phyloP scores from a whole-genome alignment of 768 basidiomycete genomes.

The Fibroporia radiculosa region DNA sequence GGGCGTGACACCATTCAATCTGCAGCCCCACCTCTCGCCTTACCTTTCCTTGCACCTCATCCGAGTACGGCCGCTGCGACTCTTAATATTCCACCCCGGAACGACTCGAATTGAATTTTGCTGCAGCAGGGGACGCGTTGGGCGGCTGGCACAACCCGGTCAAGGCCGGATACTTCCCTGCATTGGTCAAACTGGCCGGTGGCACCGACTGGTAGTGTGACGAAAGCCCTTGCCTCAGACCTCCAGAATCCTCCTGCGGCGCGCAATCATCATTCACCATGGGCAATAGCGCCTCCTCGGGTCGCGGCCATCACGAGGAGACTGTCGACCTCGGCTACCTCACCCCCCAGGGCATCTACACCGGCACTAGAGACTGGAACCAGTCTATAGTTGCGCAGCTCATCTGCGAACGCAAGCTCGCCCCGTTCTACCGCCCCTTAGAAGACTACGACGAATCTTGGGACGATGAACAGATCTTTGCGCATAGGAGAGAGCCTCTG shows the following conservation, averaged over 20 bases:
- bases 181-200: not conserved
- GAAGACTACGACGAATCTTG: slow-evolving; percentile 88
- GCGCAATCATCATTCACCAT: slow-evolving; percentile 66
- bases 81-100: too few relatives aligned
- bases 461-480: slow-evolving; percentile 83
- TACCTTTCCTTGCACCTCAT: too few relatives aligned
- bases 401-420: slow-evolving; percentile 80
- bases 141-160: too few relatives aligned
- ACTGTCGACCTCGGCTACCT: slow-evolving; percentile 79
- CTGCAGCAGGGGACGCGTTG: too few relatives aligned
- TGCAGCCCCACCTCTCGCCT: too few relatives aligned
- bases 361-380: slow-evolving; percentile 83
- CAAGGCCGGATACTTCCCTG: slow-evolving; percentile 1
- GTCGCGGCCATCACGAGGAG: slow-evolving; percentile 70
- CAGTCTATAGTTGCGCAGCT: slow-evolving; percentile 80
- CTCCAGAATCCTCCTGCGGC: slow-evolving; percentile 29
- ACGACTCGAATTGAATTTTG: too few relatives aligned
- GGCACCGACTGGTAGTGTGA: slow-evolving; percentile 1
- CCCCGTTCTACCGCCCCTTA: slow-evolving; percentile 93
- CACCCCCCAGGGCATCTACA: slow-evolving; percentile 80
- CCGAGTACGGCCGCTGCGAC: too few relatives aligned
- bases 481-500: slow-evolving; percentile 62
- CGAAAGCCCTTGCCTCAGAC: not conserved
- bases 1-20: too few relatives aligned
- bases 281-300: slow-evolving; percentile 78